phyloP scores from a whole-genome alignment of 2,329 filamentous ascomycete species.

The Pseudogymnoascus sp. region DNA sequence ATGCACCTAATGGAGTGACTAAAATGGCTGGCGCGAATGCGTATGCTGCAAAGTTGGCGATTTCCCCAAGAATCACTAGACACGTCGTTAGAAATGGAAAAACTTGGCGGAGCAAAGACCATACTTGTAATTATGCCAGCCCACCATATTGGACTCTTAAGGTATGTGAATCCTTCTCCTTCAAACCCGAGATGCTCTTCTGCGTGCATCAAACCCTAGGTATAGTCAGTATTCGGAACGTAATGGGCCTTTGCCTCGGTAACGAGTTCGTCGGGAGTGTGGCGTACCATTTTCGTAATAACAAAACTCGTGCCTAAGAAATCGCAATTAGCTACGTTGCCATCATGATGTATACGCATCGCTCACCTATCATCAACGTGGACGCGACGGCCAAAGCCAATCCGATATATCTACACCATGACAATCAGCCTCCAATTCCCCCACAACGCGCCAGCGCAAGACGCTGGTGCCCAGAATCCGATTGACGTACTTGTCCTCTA shows the following conservation, averaged over 20 bases:
- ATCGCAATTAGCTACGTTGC: conserved; percentile 11
- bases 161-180: conserved; percentile 89
- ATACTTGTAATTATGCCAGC: conserved; percentile 80
- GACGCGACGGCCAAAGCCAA: conserved; percentile 66
- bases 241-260: neutral
- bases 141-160: conserved; percentile 97
- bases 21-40: conserved; percentile 98
- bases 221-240: conserved; percentile 12
- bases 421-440: conserved; percentile 17
- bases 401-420: conserved; percentile 57
- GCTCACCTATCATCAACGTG: conserved; percentile 66
- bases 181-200: conserved; percentile 91
- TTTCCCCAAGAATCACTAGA: conserved; percentile 80
- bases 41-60: conserved; percentile 97
- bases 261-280: neutral
- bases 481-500: conserved; percentile 38
- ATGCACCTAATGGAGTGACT: conserved; percentile 85
- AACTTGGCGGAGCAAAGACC: conserved; percentile 25
- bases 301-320: conserved; percentile 82
- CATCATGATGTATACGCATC: conserved; percentile 12
- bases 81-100: conserved; percentile 20
- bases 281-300: conserved; percentile 88
- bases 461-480: neutral
- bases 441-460: neutral
- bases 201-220: conserved; percentile 78